phyloP scores from a whole-genome alignment of 2,329 filamentous ascomycete species.

The Bipolaris victoriae region DNA sequence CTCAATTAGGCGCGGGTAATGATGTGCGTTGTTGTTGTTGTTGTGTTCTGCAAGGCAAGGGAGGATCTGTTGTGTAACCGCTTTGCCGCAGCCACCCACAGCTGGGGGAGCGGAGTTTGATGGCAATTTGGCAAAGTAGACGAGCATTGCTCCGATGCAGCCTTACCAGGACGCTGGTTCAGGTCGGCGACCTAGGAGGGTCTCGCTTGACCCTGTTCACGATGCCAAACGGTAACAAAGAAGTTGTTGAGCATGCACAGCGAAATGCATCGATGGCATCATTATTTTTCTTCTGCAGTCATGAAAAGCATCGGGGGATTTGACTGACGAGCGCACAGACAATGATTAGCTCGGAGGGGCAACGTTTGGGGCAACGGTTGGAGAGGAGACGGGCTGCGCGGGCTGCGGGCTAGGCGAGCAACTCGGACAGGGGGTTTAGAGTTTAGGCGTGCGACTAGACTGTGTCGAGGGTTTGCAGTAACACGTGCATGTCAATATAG shows the following conservation, averaged over 20 bases:
- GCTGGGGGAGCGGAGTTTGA: not conserved
- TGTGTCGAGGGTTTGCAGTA: no score
- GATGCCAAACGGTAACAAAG: not conserved
- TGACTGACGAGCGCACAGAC: not conserved
- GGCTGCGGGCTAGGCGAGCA: not conserved
- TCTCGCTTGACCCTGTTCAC: slow-evolving; percentile 1
- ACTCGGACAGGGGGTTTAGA: not conserved
- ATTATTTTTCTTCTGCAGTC: no score
- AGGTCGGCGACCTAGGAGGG: slow-evolving; percentile 36
- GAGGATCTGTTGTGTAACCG: slow-evolving; percentile 4
- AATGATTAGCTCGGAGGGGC: not conserved
- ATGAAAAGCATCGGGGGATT: no score
- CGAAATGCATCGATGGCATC: not conserved
- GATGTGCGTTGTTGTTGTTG: not conserved
- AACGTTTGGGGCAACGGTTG: not conserved
- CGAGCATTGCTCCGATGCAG: slow-evolving; percentile 14
- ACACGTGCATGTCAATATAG: no score
- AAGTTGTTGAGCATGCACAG: slow-evolving; percentile 1
- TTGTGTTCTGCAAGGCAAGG: no score
- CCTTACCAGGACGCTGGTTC: slow-evolving; percentile 31
- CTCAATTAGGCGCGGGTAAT: not conserved
- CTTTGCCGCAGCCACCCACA: slow-evolving; percentile 2
- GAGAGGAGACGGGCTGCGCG: not conserved
- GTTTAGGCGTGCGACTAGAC: not conserved
- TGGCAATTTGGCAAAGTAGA: not conserved